Evolutionary conservation across 1,139 yeast genomes (phyloP).

Genomic region (Schwanniomyces etchellsii): DNA sequence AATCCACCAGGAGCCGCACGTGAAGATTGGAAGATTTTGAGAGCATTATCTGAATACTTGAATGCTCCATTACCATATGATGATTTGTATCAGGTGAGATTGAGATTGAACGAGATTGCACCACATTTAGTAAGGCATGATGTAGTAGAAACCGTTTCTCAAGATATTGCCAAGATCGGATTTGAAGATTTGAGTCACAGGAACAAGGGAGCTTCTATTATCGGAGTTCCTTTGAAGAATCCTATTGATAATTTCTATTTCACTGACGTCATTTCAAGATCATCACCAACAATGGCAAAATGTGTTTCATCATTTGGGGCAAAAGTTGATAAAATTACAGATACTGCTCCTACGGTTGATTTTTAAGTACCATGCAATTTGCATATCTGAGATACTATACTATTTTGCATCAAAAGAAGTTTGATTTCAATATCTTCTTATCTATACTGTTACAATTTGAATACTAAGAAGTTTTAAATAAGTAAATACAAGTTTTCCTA

Average conservation of each 20-base stretch:
- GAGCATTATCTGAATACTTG: constrained; percentile 79
- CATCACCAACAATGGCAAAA: constrained; percentile 88
- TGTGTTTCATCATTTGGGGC: constrained; percentile 68
- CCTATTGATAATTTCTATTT: constrained; percentile 82
- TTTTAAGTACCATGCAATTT: constrained; percentile 13
- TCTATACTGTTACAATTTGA: not conserved
- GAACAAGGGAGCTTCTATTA: constrained; percentile 31
- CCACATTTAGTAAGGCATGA: constrained; percentile 80
- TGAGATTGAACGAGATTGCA: constrained; percentile 70
- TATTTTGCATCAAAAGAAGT: constrained; percentile 1
- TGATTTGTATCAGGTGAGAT: constrained; percentile 63
- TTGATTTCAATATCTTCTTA: not conserved
- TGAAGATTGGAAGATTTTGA: constrained; percentile 86
- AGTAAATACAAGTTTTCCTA: not conserved
- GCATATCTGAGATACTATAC: not conserved
- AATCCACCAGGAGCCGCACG: constrained; percentile 91
- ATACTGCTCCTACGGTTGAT: constrained; percentile 41
- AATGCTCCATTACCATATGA: constrained; percentile 73
- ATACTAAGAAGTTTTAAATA: not conserved
- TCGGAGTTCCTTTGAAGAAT: constrained; percentile 52
- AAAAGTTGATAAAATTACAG: constrained; percentile 53
- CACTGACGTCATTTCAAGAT: constrained; percentile 83
- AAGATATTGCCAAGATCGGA: constrained; percentile 55
- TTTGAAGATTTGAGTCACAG: constrained; percentile 40
- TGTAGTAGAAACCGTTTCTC: constrained; percentile 63